phyloP scores from a whole-genome alignment of 1,139 yeast species.

The Trichomonascaceae sp. region DNA sequence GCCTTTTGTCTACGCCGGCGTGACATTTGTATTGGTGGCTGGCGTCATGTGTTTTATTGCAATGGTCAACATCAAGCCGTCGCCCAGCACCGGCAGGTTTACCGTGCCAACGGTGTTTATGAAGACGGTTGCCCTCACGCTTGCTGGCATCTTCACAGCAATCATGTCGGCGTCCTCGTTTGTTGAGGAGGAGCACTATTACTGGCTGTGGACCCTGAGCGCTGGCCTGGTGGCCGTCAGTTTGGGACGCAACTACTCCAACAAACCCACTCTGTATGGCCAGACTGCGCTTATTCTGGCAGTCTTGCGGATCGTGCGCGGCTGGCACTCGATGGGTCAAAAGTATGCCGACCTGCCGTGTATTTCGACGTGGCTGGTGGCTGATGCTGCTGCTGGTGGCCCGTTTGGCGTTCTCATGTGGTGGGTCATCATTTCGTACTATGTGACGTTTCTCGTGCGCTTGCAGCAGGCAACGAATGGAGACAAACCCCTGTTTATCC shows the following conservation, averaged over 20 bases:
- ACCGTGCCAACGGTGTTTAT: too few relatives aligned
- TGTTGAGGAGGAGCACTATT: conserved; percentile 94
- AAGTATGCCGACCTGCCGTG: conserved; percentile 46
- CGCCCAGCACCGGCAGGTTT: conserved; percentile 6
- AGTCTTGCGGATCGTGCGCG: conserved; percentile 42
- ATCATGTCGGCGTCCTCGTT: conserved; percentile 80
- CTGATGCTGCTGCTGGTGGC: conserved; percentile 5
- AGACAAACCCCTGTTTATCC: conserved; percentile 22
- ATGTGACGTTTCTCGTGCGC: conserved; percentile 14
- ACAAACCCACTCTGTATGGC: conserved; percentile 10
- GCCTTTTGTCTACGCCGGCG: conserved; percentile 36
- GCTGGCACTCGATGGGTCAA: conserved; percentile 90
- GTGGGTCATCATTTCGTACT: conserved; percentile 28
- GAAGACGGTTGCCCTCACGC: conserved; percentile 19
- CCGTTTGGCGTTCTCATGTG: conserved; percentile 39
- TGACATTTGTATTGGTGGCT: conserved; percentile 25
- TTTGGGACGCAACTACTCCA: too few relatives aligned
- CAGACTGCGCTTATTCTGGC: conserved; percentile 20
- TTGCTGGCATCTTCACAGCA: conserved; percentile 36
- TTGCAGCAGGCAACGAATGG: conserved; percentile 5
- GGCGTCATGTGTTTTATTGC: conserved; percentile 9
- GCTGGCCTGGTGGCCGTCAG: conserved; percentile 20
- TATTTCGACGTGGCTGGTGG: conserved; percentile 25
- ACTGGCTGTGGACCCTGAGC: conserved; percentile 78
- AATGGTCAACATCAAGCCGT: conserved; percentile 3